Conservation (phyloP, 169 alveolate species). For the Eimeria acervulina region DNA sequence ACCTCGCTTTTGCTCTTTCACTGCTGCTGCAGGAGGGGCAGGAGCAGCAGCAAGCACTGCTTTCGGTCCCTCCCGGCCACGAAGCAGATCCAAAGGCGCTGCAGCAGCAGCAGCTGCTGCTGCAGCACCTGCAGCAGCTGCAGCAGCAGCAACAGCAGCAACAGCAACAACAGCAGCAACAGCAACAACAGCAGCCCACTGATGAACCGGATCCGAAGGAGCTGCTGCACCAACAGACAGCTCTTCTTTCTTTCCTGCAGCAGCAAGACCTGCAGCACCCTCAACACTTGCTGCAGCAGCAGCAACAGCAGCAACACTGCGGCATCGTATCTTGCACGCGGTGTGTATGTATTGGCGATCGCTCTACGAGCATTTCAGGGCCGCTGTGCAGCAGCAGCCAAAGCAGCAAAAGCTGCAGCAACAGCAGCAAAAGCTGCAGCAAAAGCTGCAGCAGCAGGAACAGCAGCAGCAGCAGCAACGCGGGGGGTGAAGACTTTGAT, state of each 20-base stretch:
- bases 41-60: slow-evolving; percentile 21
- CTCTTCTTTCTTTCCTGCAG: neutral
- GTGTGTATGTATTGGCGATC: neutral
- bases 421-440: too few relatives aligned
- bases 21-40: slow-evolving; percentile 37
- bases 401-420: too few relatives aligned
- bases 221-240: slow-evolving; percentile 11
- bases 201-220: slow-evolving; percentile 5
- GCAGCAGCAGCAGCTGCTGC: slow-evolving; percentile 40
- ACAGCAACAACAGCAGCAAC: neutral
- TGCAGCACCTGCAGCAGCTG: slow-evolving; percentile 43
- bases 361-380: neutral
- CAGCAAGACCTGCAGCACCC: slow-evolving; percentile 34
- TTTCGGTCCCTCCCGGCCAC: slow-evolving; percentile 11
- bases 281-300: neutral
- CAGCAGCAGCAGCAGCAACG: too few relatives aligned
- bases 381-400: neutral
- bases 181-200: too few relatives aligned
- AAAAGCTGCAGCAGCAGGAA: too few relatives aligned
- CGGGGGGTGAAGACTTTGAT: neutral
- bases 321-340: neutral
- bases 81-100: slow-evolving; percentile 49
- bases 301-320: neutral
- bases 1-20: neutral
- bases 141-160: slow-evolving; percentile 38